Evolutionary conservation across 352 stramenopile genomes (phyloP), one percentile per base, ranked within the genome.

Genomic region (Thraustotheca clavata): DNA sequence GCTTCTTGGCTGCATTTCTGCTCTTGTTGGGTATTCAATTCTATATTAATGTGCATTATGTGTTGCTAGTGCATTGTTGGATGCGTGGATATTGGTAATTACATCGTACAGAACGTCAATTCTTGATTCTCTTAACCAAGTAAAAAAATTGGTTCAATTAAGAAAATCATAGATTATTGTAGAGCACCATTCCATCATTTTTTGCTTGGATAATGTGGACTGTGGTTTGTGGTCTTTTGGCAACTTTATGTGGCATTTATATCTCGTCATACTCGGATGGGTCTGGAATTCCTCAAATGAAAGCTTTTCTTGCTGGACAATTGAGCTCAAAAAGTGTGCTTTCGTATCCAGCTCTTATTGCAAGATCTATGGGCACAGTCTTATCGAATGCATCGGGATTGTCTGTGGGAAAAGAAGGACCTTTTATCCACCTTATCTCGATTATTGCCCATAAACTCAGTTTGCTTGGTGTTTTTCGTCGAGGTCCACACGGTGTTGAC

Each of bases 241-340:
- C 79, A 20, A 88, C 80, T 2, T 76, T 67, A 3, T 87, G 85
- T 29, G 76, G 77, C 1, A 63, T 84, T 22, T 85, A 87, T 49
- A 73, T 87, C 22, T 80, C 80, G 8, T 71, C 76, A 11, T 73
- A 76, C 3, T 87, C 82, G 1, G 84, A 93, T 31, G 84, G 84
- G 6, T 91, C 84, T 2, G 84, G 84, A 0, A 87, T 93, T 32
- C 84, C 84, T 0, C 77, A 73, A 5, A 89, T 92, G 77, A 77
- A 79, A 1, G 83, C 77, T 31, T 67, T 90, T 11, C 88, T 89
- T 31, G 79, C 80, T 9, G 83, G 80, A 18, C 54, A 62, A 48
- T 40, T 62, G 1, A n/a, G 9, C 6, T 47, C 54, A 8, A 27
- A 41, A 12, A 77, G 88, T 12, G 76, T 81, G 0, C 38, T 92